Conservation (phyloP, 345 rosid species). For the Brassica juncea region DNA sequence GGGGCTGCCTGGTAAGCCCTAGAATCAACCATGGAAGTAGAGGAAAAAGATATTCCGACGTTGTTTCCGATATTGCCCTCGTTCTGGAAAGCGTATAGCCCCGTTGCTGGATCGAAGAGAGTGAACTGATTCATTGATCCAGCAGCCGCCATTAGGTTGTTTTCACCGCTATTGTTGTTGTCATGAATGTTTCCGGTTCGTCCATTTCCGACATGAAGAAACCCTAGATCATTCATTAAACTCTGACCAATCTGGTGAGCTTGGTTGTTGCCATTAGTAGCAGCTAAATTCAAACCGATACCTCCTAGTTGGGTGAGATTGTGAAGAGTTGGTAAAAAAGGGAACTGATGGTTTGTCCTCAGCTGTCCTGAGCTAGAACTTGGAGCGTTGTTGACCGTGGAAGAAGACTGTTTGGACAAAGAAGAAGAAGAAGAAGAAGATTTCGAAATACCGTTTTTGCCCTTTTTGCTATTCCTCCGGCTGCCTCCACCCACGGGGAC, state of each 20-base stretch:
- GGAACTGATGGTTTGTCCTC: slow-evolving; percentile 45
- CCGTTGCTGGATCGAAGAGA: slow-evolving; percentile 49
- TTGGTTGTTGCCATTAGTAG: slow-evolving; percentile 41
- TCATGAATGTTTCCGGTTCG: slow-evolving; percentile 39
- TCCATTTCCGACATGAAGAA: slow-evolving; percentile 36
- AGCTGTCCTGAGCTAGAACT: slow-evolving; percentile 46
- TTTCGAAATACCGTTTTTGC: slow-evolving; percentile 44
- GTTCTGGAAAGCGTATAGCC: slow-evolving; percentile 45
- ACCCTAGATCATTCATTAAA: slow-evolving; percentile 49
- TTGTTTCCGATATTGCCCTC: slow-evolving; percentile 45
- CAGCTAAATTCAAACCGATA: slow-evolving; percentile 58
- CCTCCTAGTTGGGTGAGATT: slow-evolving; percentile 52
- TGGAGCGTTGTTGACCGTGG: slow-evolving; percentile 32
- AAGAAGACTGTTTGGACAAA: slow-evolving; percentile 42
- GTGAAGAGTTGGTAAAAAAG: slow-evolving; percentile 55
- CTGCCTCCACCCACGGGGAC: slow-evolving; percentile 87
- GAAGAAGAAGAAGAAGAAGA: slow-evolving; percentile 36
- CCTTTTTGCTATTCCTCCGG: slow-evolving; percentile 65
- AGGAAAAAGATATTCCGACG: slow-evolving; percentile 32
- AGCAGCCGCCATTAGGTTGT: slow-evolving; percentile 33
- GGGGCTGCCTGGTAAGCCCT: slow-evolving; percentile 61
- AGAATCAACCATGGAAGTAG: slow-evolving; percentile 48
- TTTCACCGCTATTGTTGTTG: slow-evolving; percentile 25
- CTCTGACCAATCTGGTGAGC: slow-evolving; percentile 31
- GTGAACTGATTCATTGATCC: slow-evolving; percentile 53